Evolutionary conservation across 139 green algal species (phyloP).

Genomic region (Cymbomonas tetramitiformis): DNA sequence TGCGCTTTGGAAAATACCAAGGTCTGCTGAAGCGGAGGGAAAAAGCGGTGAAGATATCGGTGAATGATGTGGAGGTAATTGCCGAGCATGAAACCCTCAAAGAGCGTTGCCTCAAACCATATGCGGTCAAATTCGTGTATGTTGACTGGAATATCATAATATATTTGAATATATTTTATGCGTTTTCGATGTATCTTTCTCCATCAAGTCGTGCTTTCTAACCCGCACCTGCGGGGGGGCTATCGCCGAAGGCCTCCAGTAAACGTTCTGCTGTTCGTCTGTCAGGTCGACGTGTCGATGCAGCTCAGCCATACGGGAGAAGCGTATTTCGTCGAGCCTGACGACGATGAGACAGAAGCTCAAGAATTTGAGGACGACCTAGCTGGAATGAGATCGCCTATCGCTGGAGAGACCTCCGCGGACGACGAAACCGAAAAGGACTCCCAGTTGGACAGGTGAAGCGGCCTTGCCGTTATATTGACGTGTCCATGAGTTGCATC

Average conservation of each 20-base stretch:
- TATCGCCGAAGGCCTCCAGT: too few relatives aligned
- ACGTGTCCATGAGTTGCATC: too few relatives aligned
- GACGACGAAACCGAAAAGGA: not conserved
- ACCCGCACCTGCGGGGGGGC: too few relatives aligned
- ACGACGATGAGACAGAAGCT: not conserved
- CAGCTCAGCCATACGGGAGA: conserved; percentile 5
- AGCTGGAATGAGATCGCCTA: not conserved
- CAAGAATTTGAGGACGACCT: not conserved
- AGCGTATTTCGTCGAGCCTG: conserved; percentile 9
- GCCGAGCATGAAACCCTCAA: too few relatives aligned
- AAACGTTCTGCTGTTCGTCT: too few relatives aligned
- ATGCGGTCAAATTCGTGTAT: too few relatives aligned
- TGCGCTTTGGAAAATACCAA: conserved; percentile 88
- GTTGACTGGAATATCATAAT: too few relatives aligned
- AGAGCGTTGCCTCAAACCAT: too few relatives aligned
- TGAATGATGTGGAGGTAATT: conserved; percentile 50
- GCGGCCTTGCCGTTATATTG: too few relatives aligned
- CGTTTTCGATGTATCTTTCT: too few relatives aligned
- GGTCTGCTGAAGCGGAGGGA: conserved; percentile 51
- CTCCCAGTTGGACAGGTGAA: not conserved
- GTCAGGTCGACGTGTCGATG: conserved; percentile 9
- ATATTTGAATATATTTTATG: too few relatives aligned
- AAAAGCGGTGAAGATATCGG: conserved; percentile 44
- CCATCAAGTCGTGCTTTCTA: too few relatives aligned
- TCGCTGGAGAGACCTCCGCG: not conserved